Base-by-base conservation (phyloP, 225 moss, liverwort and hornwort genomes). In the Polytrichum commune region DNA sequence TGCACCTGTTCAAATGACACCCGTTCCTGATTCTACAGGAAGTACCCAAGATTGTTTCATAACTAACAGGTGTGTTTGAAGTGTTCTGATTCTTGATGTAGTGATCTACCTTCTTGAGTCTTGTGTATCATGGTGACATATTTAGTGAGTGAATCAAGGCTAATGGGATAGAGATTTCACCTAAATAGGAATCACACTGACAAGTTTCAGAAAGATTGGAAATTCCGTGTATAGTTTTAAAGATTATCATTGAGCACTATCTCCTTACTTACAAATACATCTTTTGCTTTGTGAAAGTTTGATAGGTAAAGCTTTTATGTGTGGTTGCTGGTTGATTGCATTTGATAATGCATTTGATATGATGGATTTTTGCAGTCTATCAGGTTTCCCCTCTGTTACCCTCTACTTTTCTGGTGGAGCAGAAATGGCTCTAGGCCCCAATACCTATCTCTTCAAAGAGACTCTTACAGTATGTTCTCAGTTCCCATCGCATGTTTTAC, bases 331-430 rank as follows among this genome's bases (percentile, higher is more conserved):
- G 1, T 61, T 25, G 8, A 23, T 19, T 18, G 30, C 73, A 26
- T 22, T 13, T 7, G 60, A 16, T 60, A 26, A 23, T 2, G 26
- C 7, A n/a, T 61, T 26, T n/a, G 7, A 61, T 61, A 61, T 38
- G 27, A 8, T 73, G 27, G 66, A 46, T 60, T 29, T 77, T 38
- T 82, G 75, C 82, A 86, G 86, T 68, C 56, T 82, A 57, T 69
- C 65, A 13, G 70, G 54, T 0, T 27, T 46, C 46, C 82, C 85
- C 19, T 74, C 68, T 35, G 60, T 86, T 53, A 82, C 75, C 23
- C 82, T 86, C 53, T 82, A 75, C 73, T 86, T 86, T 38, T 74
- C 77, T 66, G 86, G 60, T 18, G 86, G 80, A 73, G 86, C 82
- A 4, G 28, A 32, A 26, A 86, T 86, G 86, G 77, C 74, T 55